A percentile compares a stretch with the other conserved stretches of the same genome.
phyloP scores from a whole-genome alignment of 2,329 filamentous ascomycete genomes.

The Arachnopeziza araneosa region DNA sequence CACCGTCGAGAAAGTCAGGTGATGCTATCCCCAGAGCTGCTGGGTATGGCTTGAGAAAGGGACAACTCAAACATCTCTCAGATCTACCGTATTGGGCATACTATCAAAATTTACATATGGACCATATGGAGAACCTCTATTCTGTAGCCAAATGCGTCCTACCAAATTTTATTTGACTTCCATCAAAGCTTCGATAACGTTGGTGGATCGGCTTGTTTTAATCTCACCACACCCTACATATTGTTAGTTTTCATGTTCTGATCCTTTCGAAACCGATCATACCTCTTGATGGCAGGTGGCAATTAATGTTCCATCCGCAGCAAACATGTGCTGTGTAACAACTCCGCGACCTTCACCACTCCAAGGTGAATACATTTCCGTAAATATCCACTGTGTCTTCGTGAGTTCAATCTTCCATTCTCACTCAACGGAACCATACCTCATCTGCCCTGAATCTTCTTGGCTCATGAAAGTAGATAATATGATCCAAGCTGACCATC shows the following conservation, averaged over 20 bases:
- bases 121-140: background rate
- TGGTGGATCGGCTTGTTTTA: conserved; percentile 12
- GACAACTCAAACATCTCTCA: too few species aligned
- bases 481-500: conserved; percentile 78
- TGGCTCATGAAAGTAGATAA: conserved; percentile 63
- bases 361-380: conserved; percentile 77
- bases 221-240: conserved; percentile 26
- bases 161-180: background rate
- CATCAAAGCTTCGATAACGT: background rate
- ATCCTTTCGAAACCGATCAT: background rate
- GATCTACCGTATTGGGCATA: too few species aligned
- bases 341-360: conserved; percentile 70
- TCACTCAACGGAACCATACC: background rate
- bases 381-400: conserved; percentile 59
- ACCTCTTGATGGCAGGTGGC: conserved; percentile 78
- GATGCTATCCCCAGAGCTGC: too few species aligned
- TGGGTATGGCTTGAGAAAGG: too few species aligned
- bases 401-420: background rate
- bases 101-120: background rate
- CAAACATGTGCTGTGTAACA: conserved; percentile 70
- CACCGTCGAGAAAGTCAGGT: too few species aligned
- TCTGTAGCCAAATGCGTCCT: background rate
- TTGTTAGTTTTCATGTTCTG: conserved; percentile 2
- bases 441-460: conserved; percentile 54
- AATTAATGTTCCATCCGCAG: conserved; percentile 63